phyloP scores from a whole-genome alignment of 257 asterid genomes.

The Jacaranda copaia region DNA sequence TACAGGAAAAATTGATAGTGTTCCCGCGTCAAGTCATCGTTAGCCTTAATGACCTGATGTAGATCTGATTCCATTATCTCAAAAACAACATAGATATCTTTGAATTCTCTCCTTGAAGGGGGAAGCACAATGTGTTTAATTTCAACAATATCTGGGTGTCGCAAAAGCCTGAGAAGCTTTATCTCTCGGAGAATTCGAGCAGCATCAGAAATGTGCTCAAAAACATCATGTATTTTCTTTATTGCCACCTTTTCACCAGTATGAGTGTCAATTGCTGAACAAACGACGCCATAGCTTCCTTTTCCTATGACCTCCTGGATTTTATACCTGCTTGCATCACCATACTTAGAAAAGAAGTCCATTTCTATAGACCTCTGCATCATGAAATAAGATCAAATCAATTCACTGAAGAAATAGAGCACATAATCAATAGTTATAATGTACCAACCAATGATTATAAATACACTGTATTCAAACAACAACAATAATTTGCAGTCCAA shows the following conservation, averaged over 20 bases:
- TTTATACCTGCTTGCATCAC: conserved; percentile 88
- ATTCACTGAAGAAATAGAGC: conserved; percentile 14
- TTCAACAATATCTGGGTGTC: conserved; percentile 90
- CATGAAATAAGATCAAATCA: conserved; percentile 22
- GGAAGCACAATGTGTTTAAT: conserved; percentile 88
- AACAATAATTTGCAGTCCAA: not conserved
- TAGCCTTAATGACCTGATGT: conserved; percentile 92
- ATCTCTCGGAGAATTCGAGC: conserved; percentile 88
- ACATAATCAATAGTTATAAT: conserved; percentile 24
- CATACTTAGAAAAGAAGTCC: conserved; percentile 95
- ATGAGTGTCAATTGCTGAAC: conserved; percentile 78
- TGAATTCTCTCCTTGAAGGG: conserved; percentile 81
- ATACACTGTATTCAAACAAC: not conserved
- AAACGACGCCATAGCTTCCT: conserved; percentile 90
- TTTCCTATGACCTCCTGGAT: conserved; percentile 85
- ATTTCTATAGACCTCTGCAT: conserved; percentile 71
- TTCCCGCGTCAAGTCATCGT: conserved; percentile 83
- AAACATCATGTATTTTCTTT: conserved; percentile 79
- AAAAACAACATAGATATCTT: conserved; percentile 83
- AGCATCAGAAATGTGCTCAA: conserved; percentile 87
- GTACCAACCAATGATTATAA: not conserved
- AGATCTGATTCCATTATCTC: conserved; percentile 96
- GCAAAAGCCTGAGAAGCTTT: conserved; percentile 81
- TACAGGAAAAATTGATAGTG: conserved; percentile 85
- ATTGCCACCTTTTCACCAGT: conserved; percentile 85